Base-by-base conservation (phyloP, 495 filamentous ascomycete species). In the Lentithecium fluviatile region DNA sequence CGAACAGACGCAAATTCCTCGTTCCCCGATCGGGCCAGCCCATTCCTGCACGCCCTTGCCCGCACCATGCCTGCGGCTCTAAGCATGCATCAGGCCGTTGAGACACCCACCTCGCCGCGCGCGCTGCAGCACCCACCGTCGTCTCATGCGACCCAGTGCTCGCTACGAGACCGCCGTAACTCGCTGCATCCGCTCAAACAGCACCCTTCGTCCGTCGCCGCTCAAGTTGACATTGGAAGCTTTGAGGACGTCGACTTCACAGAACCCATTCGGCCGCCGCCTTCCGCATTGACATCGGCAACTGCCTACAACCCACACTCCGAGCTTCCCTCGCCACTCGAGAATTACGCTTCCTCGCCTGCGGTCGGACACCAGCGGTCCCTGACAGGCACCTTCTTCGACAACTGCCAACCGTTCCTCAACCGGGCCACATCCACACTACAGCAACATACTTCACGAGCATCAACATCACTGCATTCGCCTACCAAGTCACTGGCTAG, bases 401-500 rank as follows among this genome's bases (percentile, higher is more conserved):
- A 65, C 56, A 69, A 69, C 48, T 69, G 62, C 48, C 57, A 50
- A 29, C 62, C 61, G 7, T 32, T 65, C 7, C 12, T 65, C 29
- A 60, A 56, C 34, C 42, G 58, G 32, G 58, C 66, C 37, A 58
- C 66, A 45, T 58, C 56, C 5, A 62, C 62, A 20, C 21, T 69
- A 23, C 66, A 65, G 32, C 61, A 69, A 54, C 57, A 62, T 66
- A 58, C 52, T 58, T 62, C 62, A 15, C 36, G 52, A 48, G 32
- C 61, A 55, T 65, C 66, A 40, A 23, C 61, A 55, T 65, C 66
- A 4, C 54, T 65, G 15, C 66, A 60, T 26, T 68, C 65, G 11
- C 62, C 66, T 2, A 65, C 61, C 21, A 65, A 65, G 40, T 62
- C 62, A 0, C 45, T 65, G 20, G 61, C 66, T 3, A 65, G 58